Evolutionary conservation across 495 filamentous ascomycete genomes (phyloP).

Genomic region (Lichenothelia convexa): DNA sequence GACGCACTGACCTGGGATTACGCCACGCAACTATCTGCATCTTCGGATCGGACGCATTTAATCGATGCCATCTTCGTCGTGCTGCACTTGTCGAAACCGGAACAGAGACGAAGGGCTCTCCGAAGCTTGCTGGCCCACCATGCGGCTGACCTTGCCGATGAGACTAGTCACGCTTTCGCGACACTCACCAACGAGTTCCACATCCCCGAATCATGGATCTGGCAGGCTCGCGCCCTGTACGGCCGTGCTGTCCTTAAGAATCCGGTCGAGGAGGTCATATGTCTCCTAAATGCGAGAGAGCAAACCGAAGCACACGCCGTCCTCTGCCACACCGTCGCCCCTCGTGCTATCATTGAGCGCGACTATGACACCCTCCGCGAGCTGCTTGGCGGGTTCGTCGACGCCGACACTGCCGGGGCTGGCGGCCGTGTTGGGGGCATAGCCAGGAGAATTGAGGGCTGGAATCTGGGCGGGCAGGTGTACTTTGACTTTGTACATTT

Average conservation of each 20-base stretch:
- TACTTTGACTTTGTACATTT: conserved; percentile 68
- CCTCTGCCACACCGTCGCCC: conserved; percentile 59
- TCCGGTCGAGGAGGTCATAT: conserved; percentile 46
- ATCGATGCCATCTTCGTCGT: conserved; percentile 57
- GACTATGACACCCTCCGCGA: conserved; percentile 47
- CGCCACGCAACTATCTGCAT: conserved; percentile 50
- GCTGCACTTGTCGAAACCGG: conserved; percentile 48
- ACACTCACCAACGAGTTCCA: conserved; percentile 40
- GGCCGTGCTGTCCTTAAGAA: conserved; percentile 50
- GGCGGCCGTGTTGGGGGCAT: background rate
- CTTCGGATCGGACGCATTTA: conserved; percentile 46
- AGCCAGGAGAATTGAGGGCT: conserved; percentile 27
- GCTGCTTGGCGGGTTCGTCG: conserved; percentile 49
- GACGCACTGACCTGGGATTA: conserved; percentile 53
- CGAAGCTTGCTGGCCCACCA: conserved; percentile 46
- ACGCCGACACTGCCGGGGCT: conserved; percentile 23
- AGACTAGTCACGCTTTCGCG: conserved; percentile 27
- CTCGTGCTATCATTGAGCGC: conserved; percentile 55
- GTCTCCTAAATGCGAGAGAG: conserved; percentile 54
- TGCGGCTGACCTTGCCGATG: conserved; percentile 31
- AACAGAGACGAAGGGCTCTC: conserved; percentile 45
- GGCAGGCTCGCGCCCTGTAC: conserved; percentile 69
- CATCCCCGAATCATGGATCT: conserved; percentile 62
- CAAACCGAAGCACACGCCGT: conserved; percentile 70
- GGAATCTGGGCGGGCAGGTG: conserved; percentile 62